These are phyloP conservation scores for Trichoderma atrobrunneum DNA, from an alignment of 2,329 filamentous ascomycete genomes.

Conservation along the genomic window DNA sequence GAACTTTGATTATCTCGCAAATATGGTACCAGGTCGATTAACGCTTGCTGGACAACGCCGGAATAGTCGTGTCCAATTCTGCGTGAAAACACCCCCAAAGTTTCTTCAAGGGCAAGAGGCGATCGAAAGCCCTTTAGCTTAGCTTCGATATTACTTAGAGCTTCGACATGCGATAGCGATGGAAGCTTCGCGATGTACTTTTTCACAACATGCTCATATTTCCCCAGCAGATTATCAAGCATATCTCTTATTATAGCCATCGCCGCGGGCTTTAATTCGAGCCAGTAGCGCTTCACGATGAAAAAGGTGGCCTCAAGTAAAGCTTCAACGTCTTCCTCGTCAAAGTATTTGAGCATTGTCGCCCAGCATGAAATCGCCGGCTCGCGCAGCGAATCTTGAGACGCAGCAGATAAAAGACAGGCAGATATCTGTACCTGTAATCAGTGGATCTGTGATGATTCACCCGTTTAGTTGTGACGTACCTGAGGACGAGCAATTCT, in stretches of 20 bases:
- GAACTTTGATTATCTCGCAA: conserved; percentile 71
- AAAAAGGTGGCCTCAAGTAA: conserved; percentile 89
- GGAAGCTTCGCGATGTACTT: conserved; percentile 74
- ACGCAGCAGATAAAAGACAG: conserved; percentile 82
- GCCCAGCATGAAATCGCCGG: conserved; percentile 82
- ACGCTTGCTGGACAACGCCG: conserved; percentile 77
- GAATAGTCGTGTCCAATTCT: conserved; percentile 80
- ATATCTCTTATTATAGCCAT: conserved; percentile 59
- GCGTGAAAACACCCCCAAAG: conserved; percentile 67
- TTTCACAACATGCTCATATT: conserved; percentile 58
- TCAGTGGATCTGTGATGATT: not conserved
- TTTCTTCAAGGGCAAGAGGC: conserved; percentile 46
- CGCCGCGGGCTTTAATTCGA: conserved; percentile 58
- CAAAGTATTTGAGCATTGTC: conserved; percentile 70
- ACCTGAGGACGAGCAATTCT: conserved; percentile 83
- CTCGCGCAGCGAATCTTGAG: conserved; percentile 70
- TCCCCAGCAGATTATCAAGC: conserved; percentile 63
- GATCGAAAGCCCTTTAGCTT: conserved; percentile 65
- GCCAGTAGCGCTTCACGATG: conserved; percentile 80
- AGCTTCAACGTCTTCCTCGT: conserved; percentile 73
- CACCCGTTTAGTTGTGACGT: conserved; percentile 25
- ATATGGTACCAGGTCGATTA: conserved; percentile 73
- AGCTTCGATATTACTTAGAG: conserved; percentile 65
- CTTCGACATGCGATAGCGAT: conserved; percentile 67
- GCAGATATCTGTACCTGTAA: conserved; percentile 67